phyloP scores from a whole-genome alignment of 2,329 filamentous ascomycete genomes.

The Venturiaceae sp. region DNA sequence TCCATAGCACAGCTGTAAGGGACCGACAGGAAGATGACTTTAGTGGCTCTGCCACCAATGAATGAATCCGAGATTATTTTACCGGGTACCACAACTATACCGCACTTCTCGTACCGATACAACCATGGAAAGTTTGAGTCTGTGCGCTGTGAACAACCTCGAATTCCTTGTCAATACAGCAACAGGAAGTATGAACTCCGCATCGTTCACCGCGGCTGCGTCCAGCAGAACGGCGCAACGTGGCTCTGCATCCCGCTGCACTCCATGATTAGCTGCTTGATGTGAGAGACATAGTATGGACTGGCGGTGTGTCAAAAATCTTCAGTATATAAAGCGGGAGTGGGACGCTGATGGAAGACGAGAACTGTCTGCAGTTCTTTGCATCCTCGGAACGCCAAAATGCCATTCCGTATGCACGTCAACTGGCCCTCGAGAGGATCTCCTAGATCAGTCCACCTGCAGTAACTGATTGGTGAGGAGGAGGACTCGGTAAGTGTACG shows the following conservation, averaged over 20 bases:
- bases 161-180: neutral
- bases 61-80: neutral
- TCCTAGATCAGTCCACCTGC: neutral
- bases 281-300: neutral
- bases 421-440: neutral
- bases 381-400: neutral
- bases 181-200: neutral
- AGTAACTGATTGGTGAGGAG: neutral
- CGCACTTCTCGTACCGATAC: neutral
- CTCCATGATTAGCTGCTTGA: neutral
- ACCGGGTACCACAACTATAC: neutral
- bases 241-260: neutral
- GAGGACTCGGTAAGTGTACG: neutral
- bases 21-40: neutral
- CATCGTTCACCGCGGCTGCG: neutral
- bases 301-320: neutral
- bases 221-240: constrained; percentile 1
- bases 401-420: neutral
- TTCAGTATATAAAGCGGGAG: neutral
- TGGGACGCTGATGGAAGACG: neutral
- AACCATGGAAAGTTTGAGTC: neutral
- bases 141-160: neutral
- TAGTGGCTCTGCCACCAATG: neutral
- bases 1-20: neutral
- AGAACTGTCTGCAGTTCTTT: neutral